A percentile compares a stretch with the other conserved stretches of the same genome.
Conservation (phyloP, 2,329 filamentous ascomycete species). For the Penicillium rolfsii region DNA sequence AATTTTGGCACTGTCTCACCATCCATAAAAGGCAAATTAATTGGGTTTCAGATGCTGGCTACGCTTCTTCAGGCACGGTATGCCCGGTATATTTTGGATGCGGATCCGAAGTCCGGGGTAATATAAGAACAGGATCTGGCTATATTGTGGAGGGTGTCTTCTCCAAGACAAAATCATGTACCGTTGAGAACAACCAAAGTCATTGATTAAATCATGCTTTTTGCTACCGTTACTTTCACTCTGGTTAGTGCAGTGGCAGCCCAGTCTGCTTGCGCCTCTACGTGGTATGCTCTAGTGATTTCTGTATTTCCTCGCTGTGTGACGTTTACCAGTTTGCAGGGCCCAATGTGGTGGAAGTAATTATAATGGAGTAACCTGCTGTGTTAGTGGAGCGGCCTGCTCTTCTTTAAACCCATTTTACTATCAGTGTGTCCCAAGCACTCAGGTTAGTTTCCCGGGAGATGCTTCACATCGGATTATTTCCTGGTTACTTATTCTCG, state of each 20-base stretch:
- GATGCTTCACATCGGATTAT: background rate
- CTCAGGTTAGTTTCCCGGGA: background rate
- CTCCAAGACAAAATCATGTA: too few species aligned
- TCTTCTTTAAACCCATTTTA: background rate
- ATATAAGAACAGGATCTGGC: background rate
- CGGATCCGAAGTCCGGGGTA: background rate
- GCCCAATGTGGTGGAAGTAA: conserved; percentile 5
- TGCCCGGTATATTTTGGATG: background rate
- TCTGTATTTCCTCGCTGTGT: too few species aligned
- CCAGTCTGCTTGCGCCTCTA: background rate
- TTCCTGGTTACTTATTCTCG: background rate
- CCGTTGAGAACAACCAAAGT: background rate
- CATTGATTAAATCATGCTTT: background rate
- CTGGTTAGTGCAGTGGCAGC: background rate
- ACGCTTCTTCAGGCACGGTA: conserved; percentile 5
- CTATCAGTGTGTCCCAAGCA: conserved; percentile 2
- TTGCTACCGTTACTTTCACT: background rate
- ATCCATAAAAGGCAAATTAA: background rate
- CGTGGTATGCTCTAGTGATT: background rate
- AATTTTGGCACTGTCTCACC: background rate
- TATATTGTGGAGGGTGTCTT: background rate
- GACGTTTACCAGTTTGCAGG: background rate
- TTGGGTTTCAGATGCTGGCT: background rate
- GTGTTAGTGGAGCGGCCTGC: conserved; percentile 1
- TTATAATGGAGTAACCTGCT: conserved; percentile 4